Evolutionary conservation across 495 filamentous ascomycete genomes (phyloP).

Genomic region (Aspergillus sparsus): DNA sequence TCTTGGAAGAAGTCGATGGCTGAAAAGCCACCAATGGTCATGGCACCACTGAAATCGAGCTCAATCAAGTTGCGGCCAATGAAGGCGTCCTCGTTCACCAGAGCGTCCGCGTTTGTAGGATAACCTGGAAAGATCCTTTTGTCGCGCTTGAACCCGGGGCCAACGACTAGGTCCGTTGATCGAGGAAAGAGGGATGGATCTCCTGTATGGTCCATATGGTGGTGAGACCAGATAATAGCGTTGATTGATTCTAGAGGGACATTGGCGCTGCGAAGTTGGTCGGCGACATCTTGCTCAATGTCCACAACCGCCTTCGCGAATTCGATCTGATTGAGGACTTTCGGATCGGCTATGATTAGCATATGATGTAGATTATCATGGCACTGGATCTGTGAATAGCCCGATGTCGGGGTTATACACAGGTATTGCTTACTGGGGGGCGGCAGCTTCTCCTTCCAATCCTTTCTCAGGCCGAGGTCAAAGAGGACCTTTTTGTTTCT

Average conservation of each 20-base stretch:
- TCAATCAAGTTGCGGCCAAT: neutral
- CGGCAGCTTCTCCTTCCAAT: constrained; percentile 6
- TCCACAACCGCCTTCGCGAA: neutral
- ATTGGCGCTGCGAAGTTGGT: neutral
- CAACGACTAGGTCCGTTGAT: neutral
- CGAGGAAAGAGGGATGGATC: constrained; percentile 6
- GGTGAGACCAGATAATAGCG: constrained; percentile 8
- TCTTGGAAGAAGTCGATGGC: constrained; percentile 15
- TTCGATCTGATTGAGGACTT: constrained; percentile 3
- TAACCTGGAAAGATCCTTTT: constrained; percentile 1
- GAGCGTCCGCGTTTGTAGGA: neutral
- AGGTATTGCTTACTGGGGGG: neutral
- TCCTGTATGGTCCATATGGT: constrained; percentile 10
- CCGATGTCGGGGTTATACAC: neutral
- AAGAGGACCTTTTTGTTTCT: neutral
- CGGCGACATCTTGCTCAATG: neutral
- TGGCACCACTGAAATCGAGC: constrained; percentile 1
- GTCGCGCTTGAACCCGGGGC: constrained; percentile 5
- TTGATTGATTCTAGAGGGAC: constrained; percentile 9
- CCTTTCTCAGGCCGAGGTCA: constrained; percentile 10
- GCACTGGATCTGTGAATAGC: neutral
- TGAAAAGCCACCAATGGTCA: constrained; percentile 9
- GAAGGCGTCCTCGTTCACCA: neutral
- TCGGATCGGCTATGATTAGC: neutral
- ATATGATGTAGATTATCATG: neutral